Evolutionary conservation across 352 stramenopile genomes (phyloP).

Genomic region (Pythium volutum): DNA sequence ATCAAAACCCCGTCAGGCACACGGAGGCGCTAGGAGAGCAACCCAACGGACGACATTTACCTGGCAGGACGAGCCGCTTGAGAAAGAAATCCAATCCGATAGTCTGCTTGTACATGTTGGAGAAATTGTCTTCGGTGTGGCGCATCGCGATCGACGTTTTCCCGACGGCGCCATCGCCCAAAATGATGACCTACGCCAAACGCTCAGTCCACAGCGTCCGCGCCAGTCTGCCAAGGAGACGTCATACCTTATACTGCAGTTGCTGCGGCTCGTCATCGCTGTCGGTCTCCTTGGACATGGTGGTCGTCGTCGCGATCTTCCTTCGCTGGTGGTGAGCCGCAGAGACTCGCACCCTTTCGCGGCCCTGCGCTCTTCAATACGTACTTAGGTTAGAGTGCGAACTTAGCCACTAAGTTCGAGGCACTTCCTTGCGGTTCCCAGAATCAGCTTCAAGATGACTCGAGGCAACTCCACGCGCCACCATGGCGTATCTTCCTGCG

Average conservation of each 20-base stretch:
- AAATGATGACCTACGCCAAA: conserved; percentile 83
- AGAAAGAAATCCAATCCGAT: conserved; percentile 96
- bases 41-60: no score
- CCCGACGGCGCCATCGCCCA: conserved; percentile 92
- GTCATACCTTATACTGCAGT: conserved; percentile 81
- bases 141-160: conserved; percentile 95
- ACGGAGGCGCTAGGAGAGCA: no score
- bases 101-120: conserved; percentile 93
- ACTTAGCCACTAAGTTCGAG: conserved; percentile 11
- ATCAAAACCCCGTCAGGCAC: no score
- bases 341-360: conserved; percentile 17
- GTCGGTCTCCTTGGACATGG: conserved; percentile 84
- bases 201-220: not conserved
- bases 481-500: not conserved
- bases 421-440: not conserved
- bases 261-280: conserved; percentile 79
- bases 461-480: not conserved
- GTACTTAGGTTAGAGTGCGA: conserved; percentile 12
- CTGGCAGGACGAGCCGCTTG: conserved; percentile 88
- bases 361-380: conserved; percentile 17
- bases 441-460: conserved; percentile 21
- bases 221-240: not conserved
- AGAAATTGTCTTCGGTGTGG: conserved; percentile 91
- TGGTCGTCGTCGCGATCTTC: not conserved
- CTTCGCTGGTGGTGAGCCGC: not conserved